Evolutionary conservation across 148 eudicot species (phyloP).

Genomic region (Talinum fruticosum): DNA sequence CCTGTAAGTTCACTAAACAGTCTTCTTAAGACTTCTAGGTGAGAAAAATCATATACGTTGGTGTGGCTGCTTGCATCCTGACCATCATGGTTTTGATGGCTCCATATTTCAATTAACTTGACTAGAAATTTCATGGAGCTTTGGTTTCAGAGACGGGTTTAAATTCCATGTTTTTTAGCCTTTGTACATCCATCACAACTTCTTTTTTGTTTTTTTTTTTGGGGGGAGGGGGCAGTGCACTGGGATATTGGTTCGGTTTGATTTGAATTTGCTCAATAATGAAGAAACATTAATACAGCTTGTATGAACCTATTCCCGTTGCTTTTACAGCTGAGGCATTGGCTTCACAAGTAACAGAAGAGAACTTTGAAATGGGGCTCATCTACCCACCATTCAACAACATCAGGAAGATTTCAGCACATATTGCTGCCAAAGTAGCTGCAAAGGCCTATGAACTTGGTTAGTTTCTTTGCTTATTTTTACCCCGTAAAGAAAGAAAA

Average conservation of each 20-base stretch:
- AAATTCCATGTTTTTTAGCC: too few species aligned
- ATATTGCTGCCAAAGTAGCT: slow-evolving; percentile 49
- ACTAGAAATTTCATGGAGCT: too few species aligned
- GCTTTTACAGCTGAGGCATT: slow-evolving; percentile 71
- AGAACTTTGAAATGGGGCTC: slow-evolving; percentile 40
- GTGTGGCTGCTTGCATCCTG: neutral
- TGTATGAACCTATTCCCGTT: neutral
- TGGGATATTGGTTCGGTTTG: neutral
- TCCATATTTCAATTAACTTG: too few species aligned
- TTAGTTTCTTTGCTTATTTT: slow-evolving; percentile 13
- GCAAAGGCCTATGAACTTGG: slow-evolving; percentile 53
- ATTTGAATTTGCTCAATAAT: neutral
- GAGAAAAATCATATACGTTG: neutral
- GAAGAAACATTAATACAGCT: neutral
- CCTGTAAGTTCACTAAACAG: slow-evolving; percentile 54
- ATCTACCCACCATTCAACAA: slow-evolving; percentile 44
- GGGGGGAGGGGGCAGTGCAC: too few species aligned
- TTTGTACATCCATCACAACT: too few species aligned
- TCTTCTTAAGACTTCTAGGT: neutral
- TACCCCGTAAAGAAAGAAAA: neutral
- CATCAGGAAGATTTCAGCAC: slow-evolving; percentile 48
- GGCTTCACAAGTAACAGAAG: slow-evolving; percentile 72
- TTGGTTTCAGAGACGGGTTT: too few species aligned
- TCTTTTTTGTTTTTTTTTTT: too few species aligned
- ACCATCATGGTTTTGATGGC: too few species aligned